A percentile compares a stretch with the other conserved stretches of the same genome.
Evolutionary conservation across 805 yeast species (phyloP).

Genomic region (Debaryomyces tyrocola): DNA sequence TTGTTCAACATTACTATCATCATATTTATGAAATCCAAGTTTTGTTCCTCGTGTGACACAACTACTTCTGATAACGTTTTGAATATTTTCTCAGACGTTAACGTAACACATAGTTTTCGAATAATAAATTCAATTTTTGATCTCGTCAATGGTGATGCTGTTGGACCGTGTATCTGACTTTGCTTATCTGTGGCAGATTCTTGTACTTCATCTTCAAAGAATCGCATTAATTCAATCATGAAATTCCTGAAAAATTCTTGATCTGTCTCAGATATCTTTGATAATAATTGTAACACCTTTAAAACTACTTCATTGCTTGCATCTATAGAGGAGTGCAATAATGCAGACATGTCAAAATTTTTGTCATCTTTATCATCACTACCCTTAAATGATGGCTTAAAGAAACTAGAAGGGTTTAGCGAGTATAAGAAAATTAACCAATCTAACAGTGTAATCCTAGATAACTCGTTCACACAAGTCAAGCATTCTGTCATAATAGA

Average conservation of each 20-base stretch:
- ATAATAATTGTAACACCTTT: conserved; percentile 67
- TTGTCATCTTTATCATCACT: conserved; percentile 26
- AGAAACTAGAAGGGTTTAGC: conserved; percentile 46
- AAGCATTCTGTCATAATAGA: conserved; percentile 65
- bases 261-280: conserved; percentile 73
- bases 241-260: conserved; percentile 76
- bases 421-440: conserved; percentile 85
- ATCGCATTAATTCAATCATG: conserved; percentile 64
- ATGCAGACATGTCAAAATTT: conserved; percentile 62
- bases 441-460: conserved; percentile 80
- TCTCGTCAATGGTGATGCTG: conserved; percentile 25
- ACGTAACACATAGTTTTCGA: conserved; percentile 75
- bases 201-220: conserved; percentile 62
- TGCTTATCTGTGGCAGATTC: conserved; percentile 4
- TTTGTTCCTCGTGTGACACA: conserved; percentile 49
- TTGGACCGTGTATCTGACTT: background rate
- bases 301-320: conserved; percentile 78
- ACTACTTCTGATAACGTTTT: conserved; percentile 77
- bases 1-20: conserved; percentile 87
- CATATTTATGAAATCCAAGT: conserved; percentile 69
- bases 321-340: conserved; percentile 67
- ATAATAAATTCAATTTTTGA: conserved; percentile 68
- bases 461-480: conserved; percentile 58
- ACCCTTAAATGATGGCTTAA: conserved; percentile 37
- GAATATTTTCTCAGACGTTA: conserved; percentile 82